Evolutionary conservation across 2,329 filamentous ascomycete species (phyloP), one percentile per base, ranked within the genome.

Genomic region (Neobulgaria alba): DNA sequence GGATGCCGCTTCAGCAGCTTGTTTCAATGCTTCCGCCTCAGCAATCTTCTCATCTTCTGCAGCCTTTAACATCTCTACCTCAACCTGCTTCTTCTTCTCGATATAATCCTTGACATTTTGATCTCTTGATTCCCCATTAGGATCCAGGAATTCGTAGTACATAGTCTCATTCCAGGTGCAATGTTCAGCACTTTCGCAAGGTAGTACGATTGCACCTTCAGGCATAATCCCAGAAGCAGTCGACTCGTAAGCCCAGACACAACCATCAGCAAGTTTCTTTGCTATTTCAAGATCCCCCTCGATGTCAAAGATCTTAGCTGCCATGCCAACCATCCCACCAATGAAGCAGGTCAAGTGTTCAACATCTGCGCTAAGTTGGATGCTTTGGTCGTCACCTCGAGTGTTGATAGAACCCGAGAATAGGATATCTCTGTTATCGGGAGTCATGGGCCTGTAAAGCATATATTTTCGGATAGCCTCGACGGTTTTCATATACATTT

Each of bases 371-470:
- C 33, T 65, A 18, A 58, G 45, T 61, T 42, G 50, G 19, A 47
- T 20, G 10, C 67, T 69, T 15, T 39, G 46, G 10, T 66, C 56
- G 8, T 68, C 62, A 10, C 69, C 68, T 1, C 53, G 59, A 8
- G 72, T 69, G 34, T 58, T 65, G n/a, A 75, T 60, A 50, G 77
- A 78, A 17, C 82, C 82, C 0, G 84, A 76, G 46, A 92, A 77
- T 2, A 92, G 69, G n/a, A 92, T 74, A 45, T 90, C 76, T 38
- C 74, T 74, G 39, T 75, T 67, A 5, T 72, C 67, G 5, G 77
- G 73, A 15, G 78, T 73, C 76, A 92, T 82, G 1, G 88, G 87
- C 4, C 82, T 74, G 63, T 77, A 94, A 42, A 94, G 75, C 8
- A 94, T 69, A 59, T 84, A 73, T 49, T 86, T 71, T 50, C 83